Evolutionary conservation across 1,139 yeast species (phyloP), one percentile per base, ranked within the genome.

Genomic region (Yamadazyma pseudoaaseri): DNA sequence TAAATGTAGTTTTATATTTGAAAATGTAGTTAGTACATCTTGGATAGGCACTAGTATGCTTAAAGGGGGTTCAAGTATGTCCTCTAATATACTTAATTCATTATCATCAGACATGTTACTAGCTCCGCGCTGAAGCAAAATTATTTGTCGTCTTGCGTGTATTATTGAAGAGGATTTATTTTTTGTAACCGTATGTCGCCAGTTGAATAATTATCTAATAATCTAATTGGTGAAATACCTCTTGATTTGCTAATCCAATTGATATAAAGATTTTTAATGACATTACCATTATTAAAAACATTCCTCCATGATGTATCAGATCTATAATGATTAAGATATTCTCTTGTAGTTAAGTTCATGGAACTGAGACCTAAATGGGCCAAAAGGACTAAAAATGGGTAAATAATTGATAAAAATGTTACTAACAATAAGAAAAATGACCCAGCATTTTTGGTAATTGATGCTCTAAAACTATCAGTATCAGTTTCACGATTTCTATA

Each of bases 341-440:
- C 92, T 43, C 89, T 63, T 4, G 95, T 84, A 12, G 90, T 80
- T 44, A 82, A 67, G 38, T 81, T 81, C n/a, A 74, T 67, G 0
- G 73, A 51, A 0, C 79, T 72, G 31, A 84, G 56, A 34, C 62
- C 70, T 1, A 76, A 26, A 49, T 86, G 95, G 43, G 73, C 73
- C 0, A 57, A 33, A 11, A 81, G 49, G 12, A 86, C 55, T 24
- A 78, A 44, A 1, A 66, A 34, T 2, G 94, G 90, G 48, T 83
- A 84, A 5, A 69, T 39, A 6, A 73, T 26, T 1, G 65, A 61
- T 2, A 79, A 20, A 2, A 65, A 50, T 0, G 73, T 65, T 39
- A 70, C 73, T 3, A 82, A 56, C 6, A 66, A 62, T 18, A 82
- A 56, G 24, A 80, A 54, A 20, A 79, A 52, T n/a, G 73, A 51